phyloP scores from a whole-genome alignment of 2,329 filamentous ascomycete genomes.

The Nigrospora sphaerica region DNA sequence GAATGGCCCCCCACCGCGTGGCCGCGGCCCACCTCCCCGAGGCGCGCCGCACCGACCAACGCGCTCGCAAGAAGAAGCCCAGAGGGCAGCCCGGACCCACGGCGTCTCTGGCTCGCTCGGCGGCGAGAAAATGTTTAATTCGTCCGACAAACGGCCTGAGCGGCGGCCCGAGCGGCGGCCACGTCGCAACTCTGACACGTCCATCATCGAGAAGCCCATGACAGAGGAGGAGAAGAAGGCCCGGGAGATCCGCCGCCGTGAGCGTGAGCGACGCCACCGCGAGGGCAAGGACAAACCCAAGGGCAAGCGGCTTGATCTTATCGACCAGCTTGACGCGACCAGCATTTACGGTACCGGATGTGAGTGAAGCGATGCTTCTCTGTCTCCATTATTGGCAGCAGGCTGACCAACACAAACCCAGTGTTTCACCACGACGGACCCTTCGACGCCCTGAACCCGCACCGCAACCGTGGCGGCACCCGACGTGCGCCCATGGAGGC shows the following conservation, averaged over 20 bases:
- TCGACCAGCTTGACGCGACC: conserved; percentile 93
- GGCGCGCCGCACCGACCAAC: conserved; percentile 49
- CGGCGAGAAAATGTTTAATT: conserved; percentile 25
- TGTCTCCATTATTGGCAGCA: conserved; percentile 2
- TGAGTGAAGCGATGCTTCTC: conserved; percentile 39
- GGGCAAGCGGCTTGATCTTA: conserved; percentile 62
- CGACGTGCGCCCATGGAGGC: conserved; percentile 90
- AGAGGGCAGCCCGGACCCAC: conserved; percentile 39
- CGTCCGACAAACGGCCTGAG: conserved; percentile 28
- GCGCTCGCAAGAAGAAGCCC: conserved; percentile 60
- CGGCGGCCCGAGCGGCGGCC: conserved; percentile 36
- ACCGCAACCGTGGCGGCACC: conserved; percentile 80
- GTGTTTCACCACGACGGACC: conserved; percentile 97
- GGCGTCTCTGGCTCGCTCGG: conserved; percentile 13
- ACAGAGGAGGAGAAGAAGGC: conserved; percentile 52
- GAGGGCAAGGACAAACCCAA: conserved; percentile 44
- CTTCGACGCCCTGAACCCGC: conserved; percentile 92
- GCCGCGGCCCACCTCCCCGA: conserved; percentile 31
- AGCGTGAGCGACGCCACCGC: conserved; percentile 42
- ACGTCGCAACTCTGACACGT: conserved; percentile 75
- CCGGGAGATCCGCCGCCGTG: conserved; percentile 41
- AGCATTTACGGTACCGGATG: conserved; percentile 90
- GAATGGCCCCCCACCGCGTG: conserved; percentile 36
- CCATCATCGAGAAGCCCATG: conserved; percentile 54
- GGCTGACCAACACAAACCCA: conserved; percentile 27